Evolutionary conservation across 495 filamentous ascomycete species (phyloP).

Genomic region (Friedmanniomyces simplex): DNA sequence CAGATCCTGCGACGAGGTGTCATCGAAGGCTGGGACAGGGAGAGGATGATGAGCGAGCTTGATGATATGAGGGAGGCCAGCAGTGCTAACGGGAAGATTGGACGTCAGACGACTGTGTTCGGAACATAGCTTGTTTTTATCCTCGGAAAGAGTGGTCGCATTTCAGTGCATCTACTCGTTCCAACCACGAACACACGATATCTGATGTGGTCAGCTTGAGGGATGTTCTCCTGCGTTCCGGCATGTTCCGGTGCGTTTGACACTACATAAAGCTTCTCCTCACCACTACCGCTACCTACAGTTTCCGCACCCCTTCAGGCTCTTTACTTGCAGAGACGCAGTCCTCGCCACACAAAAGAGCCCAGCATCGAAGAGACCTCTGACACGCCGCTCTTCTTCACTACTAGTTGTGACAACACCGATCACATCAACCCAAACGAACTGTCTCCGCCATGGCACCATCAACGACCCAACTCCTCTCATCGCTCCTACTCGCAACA

Average conservation of each 20-base stretch:
- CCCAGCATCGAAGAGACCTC: too few species aligned
- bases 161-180: neutral
- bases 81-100: neutral
- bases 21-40: conserved; percentile 30
- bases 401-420: too few species aligned
- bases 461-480: neutral
- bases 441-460: neutral
- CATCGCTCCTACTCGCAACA: neutral
- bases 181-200: neutral
- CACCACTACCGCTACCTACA: too few species aligned
- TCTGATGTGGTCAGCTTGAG: too few species aligned
- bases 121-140: neutral
- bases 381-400: too few species aligned
- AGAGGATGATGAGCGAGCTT: conserved; percentile 32
- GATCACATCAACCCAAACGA: too few species aligned
- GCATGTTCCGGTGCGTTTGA: neutral
- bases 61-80: conserved; percentile 3
- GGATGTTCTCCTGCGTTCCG: too few species aligned
- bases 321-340: too few species aligned
- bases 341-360: too few species aligned
- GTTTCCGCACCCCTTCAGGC: neutral
- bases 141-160: neutral
- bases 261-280: neutral
- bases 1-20: conserved; percentile 38
- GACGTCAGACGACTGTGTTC: conserved; percentile 2